Evolutionary conservation across 495 filamentous ascomycete species (phyloP), one percentile per base, ranked within the genome.

Genomic region (Penicillium nucicola): DNA sequence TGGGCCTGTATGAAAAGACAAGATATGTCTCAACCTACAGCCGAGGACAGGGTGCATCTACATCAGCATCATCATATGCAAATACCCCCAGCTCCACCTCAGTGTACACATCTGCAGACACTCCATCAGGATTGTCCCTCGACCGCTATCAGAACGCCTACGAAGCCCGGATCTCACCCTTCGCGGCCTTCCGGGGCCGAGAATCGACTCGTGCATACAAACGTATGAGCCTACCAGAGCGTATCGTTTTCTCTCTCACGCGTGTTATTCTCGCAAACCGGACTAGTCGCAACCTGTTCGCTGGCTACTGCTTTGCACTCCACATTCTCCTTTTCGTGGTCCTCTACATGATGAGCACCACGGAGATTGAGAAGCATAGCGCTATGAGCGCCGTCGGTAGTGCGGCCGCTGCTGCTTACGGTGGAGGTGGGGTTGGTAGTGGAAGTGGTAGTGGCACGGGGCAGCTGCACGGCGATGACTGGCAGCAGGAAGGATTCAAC

Each of bases 1-100:
- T 99, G 28, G 86, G 88, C 59, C 82, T 99, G 3, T 99, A 99
- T 66, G 93, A 99, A 66, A 99, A 97, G 78, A 96, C 93, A 30
- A 84, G 93, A 33, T 99, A 97, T 68, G 84, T 96, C 11, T 95
- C 91, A 12, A 89, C 89, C 4, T 97, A 96, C 76, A 92, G 82
- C 61, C 84, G 90, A 42, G 71, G 76, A 38, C 77, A 76, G 38
- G 77, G 75, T 1, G 73, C 80, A 42, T 77, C 83, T n/a, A 84
- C 89, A 10, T 85, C 84, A 2, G 82, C 88, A 50, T 86, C 84
- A 0, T 80, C 87, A 4, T 91, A 85, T 66, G 79, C 82, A 12
- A 70, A 78, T 57, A 87, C 86, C 58, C 83, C 89, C 5, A 92
- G 89, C 66, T 79, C 89, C 3, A 83, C 86, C 4, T 83, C 85